phyloP scores from a whole-genome alignment of 371 early-diverging fungal genomes.

The Mucor piriformis region DNA sequence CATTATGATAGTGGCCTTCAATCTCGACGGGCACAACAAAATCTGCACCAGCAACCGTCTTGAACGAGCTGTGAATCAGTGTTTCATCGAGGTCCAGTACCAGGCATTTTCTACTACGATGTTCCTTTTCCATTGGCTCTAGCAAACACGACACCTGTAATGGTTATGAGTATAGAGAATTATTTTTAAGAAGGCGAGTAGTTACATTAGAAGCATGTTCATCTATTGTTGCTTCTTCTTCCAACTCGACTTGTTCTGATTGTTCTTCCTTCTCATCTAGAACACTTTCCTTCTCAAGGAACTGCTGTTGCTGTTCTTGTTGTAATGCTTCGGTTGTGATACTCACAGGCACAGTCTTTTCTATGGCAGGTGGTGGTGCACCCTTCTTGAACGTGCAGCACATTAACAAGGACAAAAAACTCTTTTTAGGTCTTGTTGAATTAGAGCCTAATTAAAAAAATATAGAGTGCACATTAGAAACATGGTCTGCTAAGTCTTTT shows the following conservation, averaged over 20 bases:
- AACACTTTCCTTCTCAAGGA: background rate
- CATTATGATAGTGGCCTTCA: constrained; percentile 83
- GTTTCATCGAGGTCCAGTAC: constrained; percentile 69
- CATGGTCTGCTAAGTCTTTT: background rate
- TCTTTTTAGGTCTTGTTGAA: constrained; percentile 3
- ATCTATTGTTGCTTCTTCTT: constrained; percentile 8
- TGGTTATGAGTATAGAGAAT: background rate
- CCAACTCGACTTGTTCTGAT: background rate
- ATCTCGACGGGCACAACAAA: constrained; percentile 86
- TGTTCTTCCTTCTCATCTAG: background rate
- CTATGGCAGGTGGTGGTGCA: background rate
- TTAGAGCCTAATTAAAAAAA: background rate
- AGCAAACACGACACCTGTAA: background rate
- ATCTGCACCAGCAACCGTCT: constrained; percentile 73
- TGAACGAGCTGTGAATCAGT: constrained; percentile 59
- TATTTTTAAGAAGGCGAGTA: no score
- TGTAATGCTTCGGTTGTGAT: background rate
- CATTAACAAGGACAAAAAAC: constrained; percentile 4
- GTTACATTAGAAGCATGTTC: constrained; percentile 4
- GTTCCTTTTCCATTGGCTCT: constrained; percentile 14
- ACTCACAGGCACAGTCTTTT: background rate
- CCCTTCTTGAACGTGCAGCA: background rate
- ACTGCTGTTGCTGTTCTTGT: background rate
- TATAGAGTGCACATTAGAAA: background rate
- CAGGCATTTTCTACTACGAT: constrained; percentile 45